These are phyloP conservation scores for Setomelanomma holmii DNA, from an alignment of 2,329 filamentous ascomycete genomes.

Conservation along the genomic window DNA sequence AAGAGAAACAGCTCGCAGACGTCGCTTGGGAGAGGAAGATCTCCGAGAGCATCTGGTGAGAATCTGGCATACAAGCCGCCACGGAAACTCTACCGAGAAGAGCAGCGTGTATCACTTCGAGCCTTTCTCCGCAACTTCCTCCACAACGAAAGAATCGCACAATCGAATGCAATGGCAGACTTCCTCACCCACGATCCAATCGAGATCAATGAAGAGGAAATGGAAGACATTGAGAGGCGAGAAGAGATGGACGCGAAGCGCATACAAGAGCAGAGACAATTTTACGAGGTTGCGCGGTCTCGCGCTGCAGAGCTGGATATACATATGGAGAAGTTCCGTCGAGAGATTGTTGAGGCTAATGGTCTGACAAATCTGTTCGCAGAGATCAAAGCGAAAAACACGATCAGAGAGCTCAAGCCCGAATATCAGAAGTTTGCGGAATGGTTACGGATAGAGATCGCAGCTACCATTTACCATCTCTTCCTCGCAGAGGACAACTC, in stretches of 20 bases:
- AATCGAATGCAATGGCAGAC: constrained; percentile 81
- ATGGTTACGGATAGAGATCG: constrained; percentile 96
- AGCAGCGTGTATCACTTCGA: constrained; percentile 86
- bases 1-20: constrained; percentile 51
- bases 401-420: constrained; percentile 84
- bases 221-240: constrained; percentile 78
- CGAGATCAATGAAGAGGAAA: constrained; percentile 79
- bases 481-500: constrained; percentile 99
- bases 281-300: constrained; percentile 93
- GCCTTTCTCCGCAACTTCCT: constrained; percentile 89
- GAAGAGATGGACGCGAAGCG: constrained; percentile 86
- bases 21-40: constrained; percentile 41
- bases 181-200: constrained; percentile 81
- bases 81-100: constrained; percentile 79
- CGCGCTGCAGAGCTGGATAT: constrained; percentile 92
- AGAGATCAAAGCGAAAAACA: constrained; percentile 90
- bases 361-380: constrained; percentile 91
- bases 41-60: constrained; percentile 44
- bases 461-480: constrained; percentile 93
- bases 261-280: constrained; percentile 88
- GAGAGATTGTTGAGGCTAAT: constrained; percentile 75
- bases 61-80: constrained; percentile 47
- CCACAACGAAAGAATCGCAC: constrained; percentile 82
- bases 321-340: constrained; percentile 87
- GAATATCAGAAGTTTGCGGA: constrained; percentile 99